These are phyloP conservation scores for Anisodus tanguticus DNA, from an alignment of 257 asterid species.

Conservation along the genomic window DNA sequence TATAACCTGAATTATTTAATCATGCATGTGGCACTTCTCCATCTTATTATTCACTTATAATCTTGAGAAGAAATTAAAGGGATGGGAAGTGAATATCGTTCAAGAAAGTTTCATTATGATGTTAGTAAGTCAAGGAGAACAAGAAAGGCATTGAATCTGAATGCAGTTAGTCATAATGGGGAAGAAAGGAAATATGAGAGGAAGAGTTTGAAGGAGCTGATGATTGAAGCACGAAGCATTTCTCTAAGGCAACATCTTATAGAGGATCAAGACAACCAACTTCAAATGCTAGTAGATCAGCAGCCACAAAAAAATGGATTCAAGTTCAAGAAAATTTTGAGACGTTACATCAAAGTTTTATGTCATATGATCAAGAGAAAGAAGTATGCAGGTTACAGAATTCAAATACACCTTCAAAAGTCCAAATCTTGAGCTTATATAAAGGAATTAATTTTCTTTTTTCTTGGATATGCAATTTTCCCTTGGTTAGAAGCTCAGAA, in stretches of 20 bases:
- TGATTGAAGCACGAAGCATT: constrained; percentile 28
- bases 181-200: constrained; percentile 5
- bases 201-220: constrained; percentile 30
- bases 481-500: too few relatives aligned
- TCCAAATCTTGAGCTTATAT: too few relatives aligned
- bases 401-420: background rate
- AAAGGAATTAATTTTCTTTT: too few relatives aligned
- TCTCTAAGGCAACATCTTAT: constrained; percentile 26
- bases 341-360: background rate
- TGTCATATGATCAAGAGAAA: constrained; percentile 19
- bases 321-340: background rate
- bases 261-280: constrained; percentile 15
- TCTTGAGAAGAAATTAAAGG: background rate
- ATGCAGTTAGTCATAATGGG: background rate
- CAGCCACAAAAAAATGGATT: background rate
- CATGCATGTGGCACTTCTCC: background rate
- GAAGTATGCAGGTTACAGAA: background rate
- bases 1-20: constrained; percentile 14
- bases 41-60: background rate
- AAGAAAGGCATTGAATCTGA: constrained; percentile 21
- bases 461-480: too few relatives aligned
- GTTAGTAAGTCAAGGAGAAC: constrained; percentile 28
- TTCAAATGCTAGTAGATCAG: background rate
- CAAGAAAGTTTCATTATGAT: constrained; percentile 28
- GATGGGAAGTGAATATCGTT: constrained; percentile 16